Percentiles rank a stretch among this genome's conserved stretches.
These are phyloP conservation scores for Aspergillus nomiae DNA, from an alignment of 2,329 filamentous ascomycete genomes.

Conservation along the genomic window DNA sequence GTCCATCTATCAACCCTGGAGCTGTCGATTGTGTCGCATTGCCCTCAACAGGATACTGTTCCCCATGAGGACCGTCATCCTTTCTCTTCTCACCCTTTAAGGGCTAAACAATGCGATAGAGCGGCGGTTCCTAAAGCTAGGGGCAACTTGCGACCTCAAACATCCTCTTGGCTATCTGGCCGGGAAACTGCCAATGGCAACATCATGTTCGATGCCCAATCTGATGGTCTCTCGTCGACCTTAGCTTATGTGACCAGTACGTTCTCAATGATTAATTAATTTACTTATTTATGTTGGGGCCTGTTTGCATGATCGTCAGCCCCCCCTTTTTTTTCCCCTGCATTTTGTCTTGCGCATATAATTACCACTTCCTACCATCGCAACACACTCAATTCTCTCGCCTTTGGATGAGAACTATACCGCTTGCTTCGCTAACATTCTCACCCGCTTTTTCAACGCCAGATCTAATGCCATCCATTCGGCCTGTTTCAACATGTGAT, in stretches of 20 bases:
- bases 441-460: conserved; percentile 13
- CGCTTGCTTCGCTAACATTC: conserved; percentile 8
- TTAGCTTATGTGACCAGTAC: conserved; percentile 40
- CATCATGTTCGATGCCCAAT: conserved; percentile 46
- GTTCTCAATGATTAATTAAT: conserved; percentile 19
- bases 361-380: background rate
- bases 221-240: conserved; percentile 36
- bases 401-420: conserved; percentile 3
- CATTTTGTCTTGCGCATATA: conserved; percentile 5
- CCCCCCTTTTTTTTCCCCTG: background rate
- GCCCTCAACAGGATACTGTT: conserved; percentile 5
- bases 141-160: conserved; percentile 41
- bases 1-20: conserved; percentile 24
- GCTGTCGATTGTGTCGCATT: conserved; percentile 18
- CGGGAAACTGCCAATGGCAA: conserved; percentile 38
- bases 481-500: conserved; percentile 37
- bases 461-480: conserved; percentile 27
- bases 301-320: background rate
- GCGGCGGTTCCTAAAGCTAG: conserved; percentile 29
- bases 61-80: conserved; percentile 24
- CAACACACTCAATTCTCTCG: conserved; percentile 6
- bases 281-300: background rate
- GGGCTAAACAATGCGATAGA: conserved; percentile 45
- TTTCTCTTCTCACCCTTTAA: conserved; percentile 20
- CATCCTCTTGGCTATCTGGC: conserved; percentile 35